phyloP scores from a whole-genome alignment of 2,329 filamentous ascomycete species.

The Monosporascus sp. region DNA sequence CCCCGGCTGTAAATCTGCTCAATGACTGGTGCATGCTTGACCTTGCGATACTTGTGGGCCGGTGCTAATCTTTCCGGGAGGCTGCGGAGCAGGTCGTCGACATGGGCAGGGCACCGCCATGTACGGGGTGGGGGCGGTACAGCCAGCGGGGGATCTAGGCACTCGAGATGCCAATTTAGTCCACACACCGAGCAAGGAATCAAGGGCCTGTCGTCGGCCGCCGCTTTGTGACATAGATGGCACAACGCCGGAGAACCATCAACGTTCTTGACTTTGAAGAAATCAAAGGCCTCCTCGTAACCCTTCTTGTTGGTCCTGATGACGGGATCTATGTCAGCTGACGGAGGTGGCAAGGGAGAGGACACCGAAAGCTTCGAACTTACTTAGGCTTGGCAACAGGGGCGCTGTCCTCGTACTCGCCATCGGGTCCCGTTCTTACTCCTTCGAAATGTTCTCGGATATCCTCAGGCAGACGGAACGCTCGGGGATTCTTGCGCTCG shows the following conservation, averaged over 20 bases:
- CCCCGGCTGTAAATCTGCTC: conserved; percentile 56
- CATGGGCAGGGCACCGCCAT: conserved; percentile 87
- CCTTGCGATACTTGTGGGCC: conserved; percentile 56
- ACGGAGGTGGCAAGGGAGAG: conserved; percentile 1
- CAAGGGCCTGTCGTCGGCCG: conserved; percentile 62
- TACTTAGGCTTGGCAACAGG: conserved; percentile 50
- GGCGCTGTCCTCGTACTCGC: conserved; percentile 70
- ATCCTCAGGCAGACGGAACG: conserved; percentile 65
- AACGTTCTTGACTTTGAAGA: conserved; percentile 61
- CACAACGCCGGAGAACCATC: conserved; percentile 76
- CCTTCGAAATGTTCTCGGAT: conserved; percentile 75
- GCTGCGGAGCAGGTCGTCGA: conserved; percentile 65
- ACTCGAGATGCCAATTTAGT: conserved; percentile 87
- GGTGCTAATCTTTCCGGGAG: conserved; percentile 52
- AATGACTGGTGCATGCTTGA: conserved; percentile 50
- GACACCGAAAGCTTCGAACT: conserved; percentile 27
- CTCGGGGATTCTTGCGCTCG: conserved; percentile 63
- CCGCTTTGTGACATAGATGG: conserved; percentile 64
- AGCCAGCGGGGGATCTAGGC: conserved; percentile 76
- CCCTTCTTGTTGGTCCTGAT: conserved; percentile 44
- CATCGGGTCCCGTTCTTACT: conserved; percentile 69
- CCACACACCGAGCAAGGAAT: conserved; percentile 78
- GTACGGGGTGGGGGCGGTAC: conserved; percentile 70
- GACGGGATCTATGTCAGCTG: conserved; percentile 24
- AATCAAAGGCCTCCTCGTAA: conserved; percentile 60